Evolutionary conservation across 1,284 basidiomycete genomes (phyloP), one percentile per base, ranked within the genome.

Genomic region (Ustilago sp.): DNA sequence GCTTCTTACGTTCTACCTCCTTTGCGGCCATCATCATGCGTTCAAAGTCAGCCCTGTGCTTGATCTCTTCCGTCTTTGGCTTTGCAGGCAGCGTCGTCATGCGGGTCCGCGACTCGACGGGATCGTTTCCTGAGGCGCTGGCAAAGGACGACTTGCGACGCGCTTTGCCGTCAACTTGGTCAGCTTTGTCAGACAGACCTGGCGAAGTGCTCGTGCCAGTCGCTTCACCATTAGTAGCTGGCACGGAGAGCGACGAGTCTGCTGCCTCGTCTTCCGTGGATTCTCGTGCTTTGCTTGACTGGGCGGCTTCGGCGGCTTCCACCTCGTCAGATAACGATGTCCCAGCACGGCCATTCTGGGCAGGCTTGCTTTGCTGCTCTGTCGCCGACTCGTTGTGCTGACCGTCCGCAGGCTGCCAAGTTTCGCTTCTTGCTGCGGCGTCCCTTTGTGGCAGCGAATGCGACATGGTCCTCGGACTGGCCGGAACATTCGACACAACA

Each of bases 31-130:
- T 91, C 95, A 98, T 98, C 93, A 98, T 96, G 48, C 89, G 87
- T 83, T 94, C 91, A 93, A 94, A 98, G 82, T 93, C 93, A 34
- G 92, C 91, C 83, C 94, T 88, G 87, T 98, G 94, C 75, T 91
- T 92, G 64, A 89, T 87, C 84, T 97, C 94, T 86, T 97, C 95
- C 57, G 89, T 86, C 64, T 90, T 90, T 61, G 88, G 88, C 85
- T 97, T 97, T 9, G 94, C 94, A 19, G 94, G 95, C 9, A 97
- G 88, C 85, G 92, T 93, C 6, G 90, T 88, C 19, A 93, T 94
- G 31, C 94, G 89, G 4, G 88, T 89, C 19, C 87, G 85, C n/a
- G 86, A 87, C 19, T 87, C 79, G 53, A 88, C 86, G 62, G 87
- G 86, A 43, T 88, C 87, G 19, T 55, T 41, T 1, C 66, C n/a